phyloP scores from a whole-genome alignment of 1,139 yeast genomes.

The Saccharomyces pastorianus region DNA sequence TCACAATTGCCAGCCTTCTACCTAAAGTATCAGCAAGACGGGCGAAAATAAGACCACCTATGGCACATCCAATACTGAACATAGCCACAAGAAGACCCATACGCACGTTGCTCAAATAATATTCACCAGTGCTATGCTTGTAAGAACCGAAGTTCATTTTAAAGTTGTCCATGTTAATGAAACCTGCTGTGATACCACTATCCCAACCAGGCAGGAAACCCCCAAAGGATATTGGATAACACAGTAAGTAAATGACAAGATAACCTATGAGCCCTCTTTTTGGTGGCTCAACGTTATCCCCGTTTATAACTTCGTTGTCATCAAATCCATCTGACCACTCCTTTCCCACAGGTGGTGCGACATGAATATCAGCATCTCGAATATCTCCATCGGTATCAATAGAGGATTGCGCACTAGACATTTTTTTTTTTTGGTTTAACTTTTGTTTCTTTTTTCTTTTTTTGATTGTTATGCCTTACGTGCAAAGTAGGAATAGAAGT shows the following conservation, averaged over 20 bases:
- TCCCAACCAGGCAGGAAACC: slow-evolving; percentile 43
- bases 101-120: slow-evolving; percentile 42
- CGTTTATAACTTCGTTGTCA: not conserved
- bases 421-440: not conserved
- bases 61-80: slow-evolving; percentile 58
- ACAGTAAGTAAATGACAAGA: not conserved
- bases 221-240: not conserved
- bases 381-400: not conserved
- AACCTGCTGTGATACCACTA: slow-evolving; percentile 70
- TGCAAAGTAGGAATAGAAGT: too few relatives aligned
- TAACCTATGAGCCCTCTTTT: not conserved
- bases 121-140: slow-evolving; percentile 30
- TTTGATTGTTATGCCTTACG: not conserved
- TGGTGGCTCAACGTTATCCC: not conserved
- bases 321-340: not conserved
- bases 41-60: slow-evolving; percentile 50
- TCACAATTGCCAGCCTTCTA: slow-evolving; percentile 49
- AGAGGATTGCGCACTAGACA: not conserved
- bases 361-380: not conserved
- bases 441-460: not conserved
- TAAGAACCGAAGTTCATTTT: slow-evolving; percentile 39
- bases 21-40: slow-evolving; percentile 48
- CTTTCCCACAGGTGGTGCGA: not conserved
- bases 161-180: slow-evolving; percentile 60
- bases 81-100: slow-evolving; percentile 53